Evolutionary conservation across 768 basidiomycete genomes (phyloP), one percentile per base, ranked within the genome.

Genomic region (Xanthoconium purpureum): DNA sequence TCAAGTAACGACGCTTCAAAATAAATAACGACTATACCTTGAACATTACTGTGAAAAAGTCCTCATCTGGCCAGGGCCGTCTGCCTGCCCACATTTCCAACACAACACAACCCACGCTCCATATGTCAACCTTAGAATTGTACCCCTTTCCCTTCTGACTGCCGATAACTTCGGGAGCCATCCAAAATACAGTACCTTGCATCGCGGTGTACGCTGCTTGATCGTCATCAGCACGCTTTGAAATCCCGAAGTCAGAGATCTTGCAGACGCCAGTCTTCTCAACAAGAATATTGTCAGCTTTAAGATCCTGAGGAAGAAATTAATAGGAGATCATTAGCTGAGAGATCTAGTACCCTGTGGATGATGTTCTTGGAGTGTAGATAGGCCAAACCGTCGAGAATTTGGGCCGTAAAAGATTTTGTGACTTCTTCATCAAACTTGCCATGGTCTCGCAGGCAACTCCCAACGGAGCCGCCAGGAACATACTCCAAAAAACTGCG

Each of bases 141-240:
- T 98, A 98, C 0, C 94, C 94, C 63, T 89, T 88, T 28, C 70
- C 69, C 71, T 87, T 86, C 70, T 89, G 84, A 36, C 89, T 87
- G 59, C 93, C 87, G 57, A 94, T 83, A 52, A 97, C 92, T 75
- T 94, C 95, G 0, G 95, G 95, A 11, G 95, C 95, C 96, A 98
- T 98, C 96, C 97, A 99, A 71, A 97, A 98, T 36, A 98, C 90
- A 18, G 95, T 95, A 28, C 97, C 97, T 70, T 94, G 91, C 93
- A 99, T 94, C 20, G 91, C 90, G 2, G 94, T 96, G 60, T 84
- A 86, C 48, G 89, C 89, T 50, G 85, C 81, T 60, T 90, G 85
- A 50, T 89, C 82, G 58, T 97, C 93, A 59, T 90, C 93, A 59
- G 86, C 94, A 58, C 91, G 83, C 74, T 98, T 98, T n/a, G 94